Evolutionary conservation across 2,329 filamentous ascomycete genomes (phyloP), one percentile per base, ranked within the genome.

Genomic region (Diaporthe sp.): DNA sequence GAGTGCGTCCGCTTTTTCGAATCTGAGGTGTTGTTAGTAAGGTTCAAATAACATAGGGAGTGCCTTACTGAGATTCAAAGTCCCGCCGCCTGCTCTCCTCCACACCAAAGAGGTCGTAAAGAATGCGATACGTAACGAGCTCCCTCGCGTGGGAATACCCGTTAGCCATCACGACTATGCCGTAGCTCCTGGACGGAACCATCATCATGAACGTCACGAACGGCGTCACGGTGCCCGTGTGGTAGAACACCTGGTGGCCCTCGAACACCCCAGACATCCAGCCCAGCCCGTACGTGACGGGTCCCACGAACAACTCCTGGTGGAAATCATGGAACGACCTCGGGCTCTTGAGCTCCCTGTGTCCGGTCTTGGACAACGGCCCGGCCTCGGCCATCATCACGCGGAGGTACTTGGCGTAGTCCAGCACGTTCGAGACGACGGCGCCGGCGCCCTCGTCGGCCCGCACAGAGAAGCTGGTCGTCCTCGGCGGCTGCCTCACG

Each of bases 391-490:
- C 57, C 50, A 83, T 80, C 82, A 83, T 83, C 45, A 78, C 74
- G 30, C 78, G 79, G 25, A 83, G 78, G 58, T 81, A 83, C 60
- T 78, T 80, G 9, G 83, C 80, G 77, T 85, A 86, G 74, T 86
- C 84, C 0, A 79, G 45, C 7, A 85, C 83, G 35, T 80, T 84
- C 0, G 81, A 84, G 47, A 86, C 81, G 30, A 87, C 82, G 22
- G 82, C 82, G 0, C 87, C 87, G 0, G 86, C 86, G 0, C 86
- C 87, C 60, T 82, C 82, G 7, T 79, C 81, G 54, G 80, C 80
- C 4, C 81, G 78, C 72, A 79, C 74, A 68, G 76, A 78, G 8
- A 75, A 33, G 33, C 33, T 40, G 2, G 12, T 42, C n/a, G 2
- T 1, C 60, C 19, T 28, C 64, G 4, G 8, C 0, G 77, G 73